phyloP scores from a whole-genome alignment of 768 basidiomycete species.

The Leccinum aurantiacum region DNA sequence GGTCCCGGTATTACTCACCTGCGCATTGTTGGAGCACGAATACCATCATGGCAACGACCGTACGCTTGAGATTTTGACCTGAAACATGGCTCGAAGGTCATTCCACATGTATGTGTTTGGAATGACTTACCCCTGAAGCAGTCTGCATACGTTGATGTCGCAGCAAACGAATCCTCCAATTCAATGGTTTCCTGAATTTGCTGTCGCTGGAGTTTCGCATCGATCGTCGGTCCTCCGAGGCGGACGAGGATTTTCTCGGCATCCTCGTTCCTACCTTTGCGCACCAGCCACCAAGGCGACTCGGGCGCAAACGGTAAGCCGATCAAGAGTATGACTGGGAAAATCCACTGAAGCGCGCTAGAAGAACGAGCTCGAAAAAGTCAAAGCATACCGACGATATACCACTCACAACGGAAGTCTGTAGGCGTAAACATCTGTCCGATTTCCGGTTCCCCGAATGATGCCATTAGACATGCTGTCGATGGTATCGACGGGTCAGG shows the following conservation, averaged over 20 bases:
- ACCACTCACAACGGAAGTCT: constrained; percentile 27
- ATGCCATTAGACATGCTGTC: constrained; percentile 27
- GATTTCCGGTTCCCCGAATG: constrained; percentile 23
- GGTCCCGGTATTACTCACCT: constrained; percentile 9
- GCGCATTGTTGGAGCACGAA: constrained; percentile 30
- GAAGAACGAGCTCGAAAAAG: background rate
- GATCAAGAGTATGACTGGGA: constrained; percentile 30
- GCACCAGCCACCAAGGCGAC: constrained; percentile 34
- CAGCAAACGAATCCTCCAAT: too few relatives aligned
- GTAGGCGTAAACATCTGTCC: constrained; percentile 25
- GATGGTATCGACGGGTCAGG: background rate
- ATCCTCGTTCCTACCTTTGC: too few relatives aligned
- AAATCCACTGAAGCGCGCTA: constrained; percentile 35
- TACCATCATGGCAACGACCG: constrained; percentile 32
- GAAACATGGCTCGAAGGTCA: background rate
- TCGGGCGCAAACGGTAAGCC: constrained; percentile 35
- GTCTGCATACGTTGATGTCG: constrained; percentile 27
- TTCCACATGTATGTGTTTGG: too few relatives aligned
- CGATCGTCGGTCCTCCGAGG: too few relatives aligned
- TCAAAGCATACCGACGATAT: background rate
- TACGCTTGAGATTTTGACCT: constrained; percentile 28
- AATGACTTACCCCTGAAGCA: constrained; percentile 30
- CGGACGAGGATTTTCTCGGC: too few relatives aligned
- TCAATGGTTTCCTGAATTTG: too few relatives aligned
- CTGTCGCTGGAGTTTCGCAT: too few relatives aligned